Base-by-base conservation (phyloP, 179 eudicot genomes). In the Corrigiola litoralis region DNA sequence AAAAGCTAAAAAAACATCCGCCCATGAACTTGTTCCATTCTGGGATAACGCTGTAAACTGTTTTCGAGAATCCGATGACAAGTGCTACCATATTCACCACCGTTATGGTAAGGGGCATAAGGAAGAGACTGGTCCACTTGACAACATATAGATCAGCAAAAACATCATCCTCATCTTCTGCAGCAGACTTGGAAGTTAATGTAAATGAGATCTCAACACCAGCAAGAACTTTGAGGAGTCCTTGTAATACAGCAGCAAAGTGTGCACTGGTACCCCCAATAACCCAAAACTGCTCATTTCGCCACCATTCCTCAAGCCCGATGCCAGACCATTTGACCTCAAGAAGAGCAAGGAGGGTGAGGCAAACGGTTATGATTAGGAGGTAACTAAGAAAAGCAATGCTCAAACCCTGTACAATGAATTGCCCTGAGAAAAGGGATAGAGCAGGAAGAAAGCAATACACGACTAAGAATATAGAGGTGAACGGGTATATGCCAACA, bases 321-420 rank as follows among this genome's bases (percentile, higher is more conserved):
- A 88, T 79, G 4, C 91, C 95, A 0, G 95, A 86, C 95, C 95
- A 88, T 65, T 77, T 88, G 5, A 88, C 91, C 74, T 88, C 95
- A 3, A 88, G 82, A 16, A 84, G 91, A 10, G 95, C 76, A 16
- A 88, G 79, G 0, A 84, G 80, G 17, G 54, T 50, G 62, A 88
- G 87, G 6, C 74, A 60, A 17, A 77, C 18, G 33, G 84, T 77
- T 68, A 85, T 86, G 21, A 59, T 46, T 2, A 88, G 81, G 37
- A 88, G 88, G 75, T 82, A 88, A 16, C 20, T 0, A 0, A 86
- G 84, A 60, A 84, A 88, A 21, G 76, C 23, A 5, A 81, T 21
- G 61, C 81, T 80, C 1, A 88, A 52, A 54, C 77, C 66, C 67
- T 81, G 80, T 23, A 85, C 90, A 1, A 88, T 85, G 75, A 88